Conservation (phyloP, 2,329 filamentous ascomycete genomes). For the Aspergillus sojae region DNA sequence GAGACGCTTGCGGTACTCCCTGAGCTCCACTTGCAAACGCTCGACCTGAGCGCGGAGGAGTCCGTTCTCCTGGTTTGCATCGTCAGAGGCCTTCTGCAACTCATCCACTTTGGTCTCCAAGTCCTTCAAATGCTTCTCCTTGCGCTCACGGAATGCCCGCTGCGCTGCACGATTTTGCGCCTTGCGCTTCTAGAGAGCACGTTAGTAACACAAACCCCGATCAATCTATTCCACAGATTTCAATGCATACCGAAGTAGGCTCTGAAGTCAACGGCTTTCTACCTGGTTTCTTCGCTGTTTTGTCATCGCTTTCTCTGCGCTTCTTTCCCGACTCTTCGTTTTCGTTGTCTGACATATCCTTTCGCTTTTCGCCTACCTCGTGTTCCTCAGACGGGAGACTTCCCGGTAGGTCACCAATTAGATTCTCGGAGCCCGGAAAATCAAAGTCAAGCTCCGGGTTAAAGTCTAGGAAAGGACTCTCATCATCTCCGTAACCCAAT, state of each 20-base stretch:
- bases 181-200: conserved; percentile 59
- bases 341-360: conserved; percentile 64
- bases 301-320: conserved; percentile 79
- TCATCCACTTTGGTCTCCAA: conserved; percentile 61
- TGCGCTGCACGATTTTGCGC: conserved; percentile 93
- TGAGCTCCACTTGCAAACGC: conserved; percentile 79
- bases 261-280: conserved; percentile 94
- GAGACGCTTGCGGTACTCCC: conserved; percentile 86
- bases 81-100: conserved; percentile 78
- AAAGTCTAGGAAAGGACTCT: conserved; percentile 83
- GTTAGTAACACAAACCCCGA: conserved; percentile 24
- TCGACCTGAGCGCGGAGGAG: conserved; percentile 85
- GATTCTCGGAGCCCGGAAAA: conserved; percentile 60
- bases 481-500: conserved; percentile 60
- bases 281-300: conserved; percentile 90
- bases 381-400: conserved; percentile 37
- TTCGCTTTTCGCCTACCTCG: conserved; percentile 64
- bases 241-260: conserved; percentile 81
- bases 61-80: conserved; percentile 82
- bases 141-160: conserved; percentile 89
- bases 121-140: conserved; percentile 72
- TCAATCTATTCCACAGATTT: background rate
- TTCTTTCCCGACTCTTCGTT: conserved; percentile 67
- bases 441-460: conserved; percentile 80
- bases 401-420: conserved; percentile 76